phyloP scores from a whole-genome alignment of 1,139 yeast genomes.

The Sugiyamaella neomexicana region DNA sequence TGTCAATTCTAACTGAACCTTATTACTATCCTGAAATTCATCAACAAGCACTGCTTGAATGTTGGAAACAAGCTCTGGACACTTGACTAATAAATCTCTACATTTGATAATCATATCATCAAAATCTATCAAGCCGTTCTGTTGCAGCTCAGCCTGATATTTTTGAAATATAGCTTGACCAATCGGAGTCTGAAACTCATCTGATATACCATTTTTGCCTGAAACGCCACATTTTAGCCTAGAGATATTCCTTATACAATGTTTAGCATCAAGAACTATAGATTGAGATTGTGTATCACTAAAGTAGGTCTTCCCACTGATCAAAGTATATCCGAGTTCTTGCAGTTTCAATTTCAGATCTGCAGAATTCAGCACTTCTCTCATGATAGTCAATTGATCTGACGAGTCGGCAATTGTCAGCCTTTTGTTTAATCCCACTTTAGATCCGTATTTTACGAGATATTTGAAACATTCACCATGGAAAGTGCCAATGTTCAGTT shows the following conservation, averaged over 20 bases:
- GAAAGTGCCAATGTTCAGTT: conserved; percentile 76
- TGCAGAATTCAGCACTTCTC: conserved; percentile 15
- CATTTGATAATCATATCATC: conserved; percentile 75
- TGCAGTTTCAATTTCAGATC: conserved; percentile 10
- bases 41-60: conserved; percentile 79
- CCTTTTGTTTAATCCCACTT: conserved; percentile 47
- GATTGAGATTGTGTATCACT: neutral
- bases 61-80: conserved; percentile 50
- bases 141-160: conserved; percentile 53
- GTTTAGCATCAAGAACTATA: conserved; percentile 2
- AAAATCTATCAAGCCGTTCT: conserved; percentile 60
- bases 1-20: conserved; percentile 69
- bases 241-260: conserved; percentile 8
- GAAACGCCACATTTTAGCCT: conserved; percentile 3
- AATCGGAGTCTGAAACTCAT: conserved; percentile 6
- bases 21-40: conserved; percentile 92
- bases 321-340: conserved; percentile 6
- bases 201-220: neutral
- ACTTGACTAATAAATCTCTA: conserved; percentile 48
- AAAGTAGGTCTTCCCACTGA: neutral
- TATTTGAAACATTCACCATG: conserved; percentile 74
- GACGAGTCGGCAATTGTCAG: conserved; percentile 67
- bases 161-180: conserved; percentile 16
- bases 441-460: conserved; percentile 55
- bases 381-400: conserved; percentile 55